Evolutionary conservation across 2,329 filamentous ascomycete genomes (phyloP).

Genomic region (Phoma sp.): DNA sequence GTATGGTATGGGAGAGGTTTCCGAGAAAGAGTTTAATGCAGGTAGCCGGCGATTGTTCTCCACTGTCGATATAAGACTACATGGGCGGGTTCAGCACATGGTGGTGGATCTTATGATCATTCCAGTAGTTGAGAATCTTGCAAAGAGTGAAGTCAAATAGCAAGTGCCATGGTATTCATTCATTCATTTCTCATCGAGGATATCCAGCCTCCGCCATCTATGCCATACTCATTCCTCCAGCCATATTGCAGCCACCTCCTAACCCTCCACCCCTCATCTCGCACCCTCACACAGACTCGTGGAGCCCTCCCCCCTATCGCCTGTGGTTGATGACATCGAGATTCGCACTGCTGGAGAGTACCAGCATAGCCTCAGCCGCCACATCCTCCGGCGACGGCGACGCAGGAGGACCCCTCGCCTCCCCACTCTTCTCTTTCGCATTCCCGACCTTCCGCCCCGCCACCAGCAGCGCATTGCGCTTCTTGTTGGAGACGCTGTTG

Average conservation of each 20-base stretch:
- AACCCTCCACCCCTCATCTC: background rate
- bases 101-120: background rate
- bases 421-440: background rate
- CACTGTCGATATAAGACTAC: constrained; percentile 1
- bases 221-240: background rate
- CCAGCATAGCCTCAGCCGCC: background rate
- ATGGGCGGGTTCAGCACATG: background rate
- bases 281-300: background rate
- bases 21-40: constrained; percentile 3
- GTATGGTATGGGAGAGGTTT: constrained; percentile 7
- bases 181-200: background rate
- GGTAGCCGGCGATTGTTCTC: constrained; percentile 14
- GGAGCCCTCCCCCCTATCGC: background rate
- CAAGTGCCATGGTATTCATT: background rate
- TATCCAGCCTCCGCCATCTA: background rate
- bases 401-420: background rate
- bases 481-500: background rate
- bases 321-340: background rate
- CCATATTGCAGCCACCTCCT: background rate
- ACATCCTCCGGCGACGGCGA: no score
- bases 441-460: background rate
- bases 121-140: background rate
- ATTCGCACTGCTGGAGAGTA: background rate
- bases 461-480: background rate
- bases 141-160: constrained; percentile 3